A percentile compares a stretch with the other conserved stretches of the same genome.
These are phyloP conservation scores for Dioszegia hungarica DNA, from an alignment of 768 basidiomycete species.

Conservation along the genomic window DNA sequence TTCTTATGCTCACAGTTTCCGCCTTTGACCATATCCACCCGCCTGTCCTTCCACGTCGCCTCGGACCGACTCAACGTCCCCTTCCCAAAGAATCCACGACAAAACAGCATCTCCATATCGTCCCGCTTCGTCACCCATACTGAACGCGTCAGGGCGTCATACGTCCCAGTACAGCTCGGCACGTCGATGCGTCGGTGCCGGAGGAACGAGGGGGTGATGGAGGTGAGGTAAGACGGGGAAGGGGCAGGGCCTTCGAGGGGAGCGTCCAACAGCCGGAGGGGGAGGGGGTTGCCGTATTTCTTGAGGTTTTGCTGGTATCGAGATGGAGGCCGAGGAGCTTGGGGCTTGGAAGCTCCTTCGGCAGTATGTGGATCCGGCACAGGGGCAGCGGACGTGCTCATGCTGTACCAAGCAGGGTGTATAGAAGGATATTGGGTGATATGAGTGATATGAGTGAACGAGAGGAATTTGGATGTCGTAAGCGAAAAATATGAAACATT, in stretches of 20 bases:
- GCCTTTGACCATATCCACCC: slow-evolving; percentile 62
- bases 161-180: slow-evolving; percentile 56
- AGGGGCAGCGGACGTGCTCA: too few relatives aligned
- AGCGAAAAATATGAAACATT: too few relatives aligned
- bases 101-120: slow-evolving; percentile 72
- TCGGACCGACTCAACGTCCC: slow-evolving; percentile 91
- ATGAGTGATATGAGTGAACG: too few relatives aligned
- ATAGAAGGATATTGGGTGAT: too few relatives aligned
- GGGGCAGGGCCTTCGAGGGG: background rate
- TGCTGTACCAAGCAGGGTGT: too few relatives aligned
- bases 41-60: slow-evolving; percentile 82
- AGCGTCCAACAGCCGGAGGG: slow-evolving; percentile 30
- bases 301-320: slow-evolving; percentile 23
- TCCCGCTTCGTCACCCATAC: slow-evolving; percentile 71
- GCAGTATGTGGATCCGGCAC: background rate
- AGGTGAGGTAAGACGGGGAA: slow-evolving; percentile 6
- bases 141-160: slow-evolving; percentile 73
- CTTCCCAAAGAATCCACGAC: slow-evolving; percentile 93
- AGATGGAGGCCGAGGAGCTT: background rate
- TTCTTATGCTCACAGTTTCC: slow-evolving; percentile 55
- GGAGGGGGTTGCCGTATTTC: slow-evolving; percentile 44
- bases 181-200: slow-evolving; percentile 50
- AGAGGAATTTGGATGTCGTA: too few relatives aligned
- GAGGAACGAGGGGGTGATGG: slow-evolving; percentile 50
- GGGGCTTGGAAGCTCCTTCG: background rate